Base-by-base conservation (phyloP, 768 basidiomycete genomes). In the Mycena floridula region DNA sequence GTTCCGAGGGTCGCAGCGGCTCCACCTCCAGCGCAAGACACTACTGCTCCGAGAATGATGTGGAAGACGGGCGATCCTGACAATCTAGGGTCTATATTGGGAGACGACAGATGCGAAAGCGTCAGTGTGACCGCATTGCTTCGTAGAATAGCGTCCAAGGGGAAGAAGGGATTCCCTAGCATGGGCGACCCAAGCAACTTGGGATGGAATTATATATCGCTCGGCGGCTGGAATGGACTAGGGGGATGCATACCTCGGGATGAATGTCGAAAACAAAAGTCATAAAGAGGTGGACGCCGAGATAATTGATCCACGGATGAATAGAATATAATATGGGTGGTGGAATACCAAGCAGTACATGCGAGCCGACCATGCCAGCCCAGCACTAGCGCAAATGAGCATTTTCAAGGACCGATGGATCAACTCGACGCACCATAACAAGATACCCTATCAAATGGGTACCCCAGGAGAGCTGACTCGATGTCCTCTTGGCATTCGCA, bases 131-230 rank as follows among this genome's bases (percentile, higher is more conserved):
- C 60, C 1, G 73, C 62, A 42, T 60, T 67, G 9, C 66, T 64
- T 37, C 75, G 68, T 25, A 79, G 61, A 18, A 76, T 54, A 15
- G 70, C 73, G 49, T 79, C 77, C 24, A 77, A 47, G 2, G 74
- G 74, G 56, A 73, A 73, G n/a, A 77, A 56, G 13, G 66, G 26
- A 21, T 71, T 67, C 48, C 76, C 73, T 38, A 72, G 48, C 35
- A 67, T 30, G 3, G 59, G 59, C 11, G 64, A 55, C 30, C 64
- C 45, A 18, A 67, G 56, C 15, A 66, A 53, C 61, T 67, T 43
- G 24, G 30, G 21, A 16, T 37, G 38, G 25, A 5, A 13, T 4
- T 11, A 16, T 16, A 42, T 16, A 11, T 20, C 15, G 9, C 9
- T 20, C 9, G 9, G 11, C 20, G 9, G 9, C 40, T 4, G 24